phyloP scores from a whole-genome alignment of 1,139 yeast genomes.

The Blastobotrys serpentis region DNA sequence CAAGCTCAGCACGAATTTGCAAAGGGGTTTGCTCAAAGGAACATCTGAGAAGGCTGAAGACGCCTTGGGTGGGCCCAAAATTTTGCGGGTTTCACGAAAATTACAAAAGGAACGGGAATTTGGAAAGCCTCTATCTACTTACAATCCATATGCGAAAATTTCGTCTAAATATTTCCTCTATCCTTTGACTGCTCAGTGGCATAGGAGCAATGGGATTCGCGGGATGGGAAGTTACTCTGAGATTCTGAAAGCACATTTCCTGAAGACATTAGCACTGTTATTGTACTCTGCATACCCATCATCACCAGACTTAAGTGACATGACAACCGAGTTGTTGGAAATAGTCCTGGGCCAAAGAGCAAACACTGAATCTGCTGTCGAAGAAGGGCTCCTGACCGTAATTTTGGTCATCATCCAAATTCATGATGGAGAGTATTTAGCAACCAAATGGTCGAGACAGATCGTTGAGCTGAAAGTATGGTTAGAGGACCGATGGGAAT shows the following conservation, averaged over 20 bases:
- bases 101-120: constrained; percentile 34
- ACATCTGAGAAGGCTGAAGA: constrained; percentile 47
- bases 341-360: constrained; percentile 36
- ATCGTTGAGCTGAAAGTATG: constrained; percentile 43
- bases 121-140: constrained; percentile 21
- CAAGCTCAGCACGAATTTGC: constrained; percentile 21
- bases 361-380: constrained; percentile 27
- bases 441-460: constrained; percentile 36
- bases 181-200: constrained; percentile 59
- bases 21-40: constrained; percentile 33
- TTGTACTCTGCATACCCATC: constrained; percentile 60
- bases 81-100: constrained; percentile 50
- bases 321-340: constrained; percentile 55
- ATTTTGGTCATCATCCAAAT: constrained; percentile 49
- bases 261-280: constrained; percentile 57
- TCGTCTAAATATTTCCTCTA: constrained; percentile 52
- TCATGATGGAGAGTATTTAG: constrained; percentile 43
- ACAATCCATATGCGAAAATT: constrained; percentile 44
- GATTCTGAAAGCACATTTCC: constrained; percentile 55
- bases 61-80: constrained; percentile 47
- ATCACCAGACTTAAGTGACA: constrained; percentile 50
- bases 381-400: constrained; percentile 52
- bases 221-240: constrained; percentile 55
- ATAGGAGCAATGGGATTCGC: constrained; percentile 36
- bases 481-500: constrained; percentile 48